phyloP scores from a whole-genome alignment of 2,329 filamentous ascomycete genomes.

The Simplicillium sp. region DNA sequence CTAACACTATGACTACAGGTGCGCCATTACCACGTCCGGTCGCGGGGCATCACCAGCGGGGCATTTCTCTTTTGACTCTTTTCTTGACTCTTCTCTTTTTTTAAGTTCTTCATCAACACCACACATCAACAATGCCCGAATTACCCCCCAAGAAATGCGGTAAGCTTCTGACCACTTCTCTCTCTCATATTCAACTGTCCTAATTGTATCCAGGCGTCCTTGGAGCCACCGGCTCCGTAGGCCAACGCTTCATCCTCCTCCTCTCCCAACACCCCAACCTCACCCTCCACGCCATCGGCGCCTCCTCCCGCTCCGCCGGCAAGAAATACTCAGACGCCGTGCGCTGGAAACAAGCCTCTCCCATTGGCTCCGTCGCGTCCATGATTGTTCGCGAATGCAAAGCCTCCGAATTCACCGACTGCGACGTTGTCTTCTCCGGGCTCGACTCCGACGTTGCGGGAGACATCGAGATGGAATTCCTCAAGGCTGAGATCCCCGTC shows the following conservation, averaged over 20 bases:
- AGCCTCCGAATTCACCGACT: conserved; percentile 74
- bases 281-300: conserved; percentile 78
- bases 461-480: conserved; percentile 85
- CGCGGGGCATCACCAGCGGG: too few relatives aligned
- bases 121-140: conserved; percentile 13
- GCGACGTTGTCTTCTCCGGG: conserved; percentile 88
- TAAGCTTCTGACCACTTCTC: conserved; percentile 19
- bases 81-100: too few relatives aligned
- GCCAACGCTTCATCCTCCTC: conserved; percentile 89
- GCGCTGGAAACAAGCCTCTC: conserved; percentile 83
- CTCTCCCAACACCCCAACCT: conserved; percentile 83
- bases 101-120: too few relatives aligned
- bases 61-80: too few relatives aligned
- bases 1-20: too few relatives aligned
- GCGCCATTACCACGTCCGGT: too few relatives aligned
- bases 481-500: conserved; percentile 77
- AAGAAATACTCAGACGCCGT: conserved; percentile 94
- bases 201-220: conserved; percentile 51
- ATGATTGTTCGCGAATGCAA: conserved; percentile 80
- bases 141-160: conserved; percentile 51
- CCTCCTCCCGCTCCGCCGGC: conserved; percentile 78
- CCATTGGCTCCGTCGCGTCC: conserved; percentile 72
- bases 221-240: conserved; percentile 87
- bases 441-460: conserved; percentile 89
- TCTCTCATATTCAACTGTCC: conserved; percentile 5